Conservation (phyloP, 306 rosid genomes). For the Prunus davidiana region DNA sequence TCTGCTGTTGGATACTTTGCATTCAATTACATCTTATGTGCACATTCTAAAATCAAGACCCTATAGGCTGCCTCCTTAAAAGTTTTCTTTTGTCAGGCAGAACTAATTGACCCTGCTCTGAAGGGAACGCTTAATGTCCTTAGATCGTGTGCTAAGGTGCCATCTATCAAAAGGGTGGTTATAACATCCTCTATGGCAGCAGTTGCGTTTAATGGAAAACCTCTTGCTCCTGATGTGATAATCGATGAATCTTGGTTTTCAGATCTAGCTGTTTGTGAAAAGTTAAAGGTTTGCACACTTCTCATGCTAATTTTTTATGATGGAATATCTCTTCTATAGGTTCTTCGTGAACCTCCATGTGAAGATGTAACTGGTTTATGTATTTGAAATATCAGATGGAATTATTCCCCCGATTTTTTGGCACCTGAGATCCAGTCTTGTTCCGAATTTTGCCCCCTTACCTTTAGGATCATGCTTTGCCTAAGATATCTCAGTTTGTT, state of each 20-base stretch:
- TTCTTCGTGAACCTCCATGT: background rate
- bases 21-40: background rate
- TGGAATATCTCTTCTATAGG: background rate
- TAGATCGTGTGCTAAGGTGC: constrained; percentile 17
- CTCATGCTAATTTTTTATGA: background rate
- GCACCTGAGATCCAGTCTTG: background rate
- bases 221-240: constrained; percentile 12
- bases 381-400: background rate
- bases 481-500: background rate
- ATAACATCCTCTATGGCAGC: constrained; percentile 26
- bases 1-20: background rate
- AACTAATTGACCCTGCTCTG: constrained; percentile 25
- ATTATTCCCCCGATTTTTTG: background rate
- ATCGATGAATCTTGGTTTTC: constrained; percentile 16
- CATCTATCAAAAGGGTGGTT: constrained; percentile 21
- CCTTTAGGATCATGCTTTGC: background rate
- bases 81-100: background rate
- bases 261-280: constrained; percentile 7
- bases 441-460: background rate
- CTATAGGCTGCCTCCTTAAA: background rate
- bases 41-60: background rate
- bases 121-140: constrained; percentile 30
- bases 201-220: constrained; percentile 3
- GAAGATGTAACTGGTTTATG: background rate
- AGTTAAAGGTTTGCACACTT: background rate